Evolutionary conservation across 2,329 filamentous ascomycete genomes (phyloP).

Genomic region (Penicillium decumbens): DNA sequence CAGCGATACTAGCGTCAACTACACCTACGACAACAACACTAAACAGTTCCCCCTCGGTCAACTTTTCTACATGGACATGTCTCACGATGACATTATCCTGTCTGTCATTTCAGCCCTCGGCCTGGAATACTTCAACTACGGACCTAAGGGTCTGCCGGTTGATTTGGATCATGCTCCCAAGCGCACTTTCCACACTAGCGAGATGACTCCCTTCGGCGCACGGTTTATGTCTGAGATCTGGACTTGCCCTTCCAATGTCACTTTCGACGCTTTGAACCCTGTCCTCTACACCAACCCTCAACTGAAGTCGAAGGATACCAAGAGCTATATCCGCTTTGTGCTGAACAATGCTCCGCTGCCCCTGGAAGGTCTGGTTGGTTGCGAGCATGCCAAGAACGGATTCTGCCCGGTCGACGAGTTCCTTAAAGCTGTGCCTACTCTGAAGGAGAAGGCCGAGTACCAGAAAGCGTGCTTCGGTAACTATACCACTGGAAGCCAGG

Average conservation of each 20-base stretch:
- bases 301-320: constrained; percentile 15
- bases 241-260: constrained; percentile 40
- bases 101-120: constrained; percentile 50
- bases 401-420: constrained; percentile 31
- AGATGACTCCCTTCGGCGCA: constrained; percentile 53
- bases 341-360: constrained; percentile 30
- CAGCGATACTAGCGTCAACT: constrained; percentile 52
- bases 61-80: constrained; percentile 52
- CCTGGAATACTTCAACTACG: constrained; percentile 49
- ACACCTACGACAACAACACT: constrained; percentile 45
- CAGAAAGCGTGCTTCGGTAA: constrained; percentile 31
- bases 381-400: constrained; percentile 24
- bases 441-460: constrained; percentile 28
- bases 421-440: constrained; percentile 18
- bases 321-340: constrained; percentile 30
- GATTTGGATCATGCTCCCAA: constrained; percentile 40
- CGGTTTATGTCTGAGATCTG: constrained; percentile 55
- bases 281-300: constrained; percentile 36
- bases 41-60: constrained; percentile 46
- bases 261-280: constrained; percentile 25
- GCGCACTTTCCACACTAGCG: constrained; percentile 48
- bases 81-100: constrained; percentile 52
- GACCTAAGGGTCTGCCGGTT: constrained; percentile 24
- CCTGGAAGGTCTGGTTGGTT: constrained; percentile 26
- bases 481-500: constrained; percentile 23